Evolutionary conservation across 202 grass and related monocot genomes (phyloP), one percentile per base, ranked within the genome.

Genomic region (Bolboschoenoplectus hybrid): DNA sequence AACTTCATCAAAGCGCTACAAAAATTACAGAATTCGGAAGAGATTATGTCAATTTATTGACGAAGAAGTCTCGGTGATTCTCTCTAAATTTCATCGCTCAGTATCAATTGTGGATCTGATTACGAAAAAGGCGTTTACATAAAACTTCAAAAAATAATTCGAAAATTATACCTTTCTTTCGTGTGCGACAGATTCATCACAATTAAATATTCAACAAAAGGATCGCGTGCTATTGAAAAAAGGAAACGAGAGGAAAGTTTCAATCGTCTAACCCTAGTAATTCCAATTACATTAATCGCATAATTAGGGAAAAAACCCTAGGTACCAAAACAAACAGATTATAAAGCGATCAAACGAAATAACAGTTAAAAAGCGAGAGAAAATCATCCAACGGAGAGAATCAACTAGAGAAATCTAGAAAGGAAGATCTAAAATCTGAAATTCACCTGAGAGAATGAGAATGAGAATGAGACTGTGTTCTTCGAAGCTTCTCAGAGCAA

Each of bases 361-460:
- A 19, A 72, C n/a, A 13, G 17, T 72, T 9, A 45, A 46, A 16
- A 45, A 71, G 67, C n/a, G 9, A 53, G 72, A 74, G 36, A 26
- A 74, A 51, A 1, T 57, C 1, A 51, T 9, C 3, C 5, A 52
- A 19, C 14, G 6, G 44, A 20, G 69, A 34, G 19, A 49, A 32
- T 20, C 1, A n/a, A 12, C 26, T 45, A 73, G 26, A 4, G 6
- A 20, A 73, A 47, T 67, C 35, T 16, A 70, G 69, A 49, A 13
- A 16, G 17, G 4, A 73, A 12, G 7, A 73, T 16, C 12, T 16
- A 1, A 67, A 67, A 67, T 35, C 10, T 67, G 65, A 32, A 44
- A 74, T 74, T 74, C 19, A 74, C 70, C 45, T 74, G 70, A 34
- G 46, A 74, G 19, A 51, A 51, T 32, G 38, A 66, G 63, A 44